Evolutionary conservation across 768 basidiomycete species (phyloP).

Genomic region (Termitomyces sp.): DNA sequence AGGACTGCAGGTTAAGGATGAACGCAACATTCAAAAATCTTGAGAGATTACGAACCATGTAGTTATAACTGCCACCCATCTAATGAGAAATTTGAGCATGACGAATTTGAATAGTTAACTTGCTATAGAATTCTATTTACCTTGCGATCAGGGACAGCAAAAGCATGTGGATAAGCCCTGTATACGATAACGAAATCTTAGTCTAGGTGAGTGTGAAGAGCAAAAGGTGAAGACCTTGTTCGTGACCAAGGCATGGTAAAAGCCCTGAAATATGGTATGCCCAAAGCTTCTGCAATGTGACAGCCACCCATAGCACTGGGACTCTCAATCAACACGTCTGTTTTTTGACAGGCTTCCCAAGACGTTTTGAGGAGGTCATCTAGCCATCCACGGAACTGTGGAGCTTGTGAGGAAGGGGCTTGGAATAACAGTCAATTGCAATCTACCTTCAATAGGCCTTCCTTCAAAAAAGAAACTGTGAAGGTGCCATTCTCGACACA

Average conservation of each 20-base stretch:
- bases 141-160: slow-evolving; percentile 96
- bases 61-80: slow-evolving; percentile 98
- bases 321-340: slow-evolving; percentile 91
- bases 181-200: background rate
- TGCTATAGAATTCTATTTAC: slow-evolving; percentile 26
- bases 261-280: slow-evolving; percentile 91
- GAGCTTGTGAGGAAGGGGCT: slow-evolving; percentile 9
- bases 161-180: slow-evolving; percentile 95
- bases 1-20: slow-evolving; percentile 50
- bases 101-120: background rate
- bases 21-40: slow-evolving; percentile 1
- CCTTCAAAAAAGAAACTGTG: slow-evolving; percentile 91
- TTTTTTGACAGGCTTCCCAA: slow-evolving; percentile 95
- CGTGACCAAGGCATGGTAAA: slow-evolving; percentile 99
- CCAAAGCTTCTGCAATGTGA: slow-evolving; percentile 93
- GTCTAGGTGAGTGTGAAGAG: slow-evolving; percentile 5
- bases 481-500: slow-evolving; percentile 99
- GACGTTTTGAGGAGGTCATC: slow-evolving; percentile 94
- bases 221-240: slow-evolving; percentile 52
- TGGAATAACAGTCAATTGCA: background rate
- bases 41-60: slow-evolving; percentile 64
- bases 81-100: slow-evolving; percentile 25
- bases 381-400: slow-evolving; percentile 93
- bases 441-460: slow-evolving; percentile 79
- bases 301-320: slow-evolving; percentile 97